These are phyloP conservation scores for Epichloe gansuensis DNA, from an alignment of 2,329 filamentous ascomycete genomes.

Conservation along the genomic window DNA sequence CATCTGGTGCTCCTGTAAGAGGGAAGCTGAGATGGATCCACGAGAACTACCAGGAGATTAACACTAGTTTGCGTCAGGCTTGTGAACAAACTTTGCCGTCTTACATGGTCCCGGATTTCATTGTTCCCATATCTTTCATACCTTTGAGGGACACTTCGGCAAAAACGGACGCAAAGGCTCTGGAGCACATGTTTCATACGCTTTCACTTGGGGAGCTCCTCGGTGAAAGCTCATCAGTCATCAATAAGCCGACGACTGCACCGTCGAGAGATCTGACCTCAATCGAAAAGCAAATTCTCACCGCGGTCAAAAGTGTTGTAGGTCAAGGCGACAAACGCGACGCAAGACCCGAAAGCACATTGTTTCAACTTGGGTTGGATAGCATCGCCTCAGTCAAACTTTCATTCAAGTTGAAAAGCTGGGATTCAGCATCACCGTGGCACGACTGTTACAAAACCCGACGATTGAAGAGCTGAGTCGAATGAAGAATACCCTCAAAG, in stretches of 20 bases:
- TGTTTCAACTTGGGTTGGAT: slow-evolving; percentile 26
- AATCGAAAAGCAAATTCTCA: not conserved
- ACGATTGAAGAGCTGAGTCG: slow-evolving; percentile 21
- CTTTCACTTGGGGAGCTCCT: slow-evolving; percentile 4
- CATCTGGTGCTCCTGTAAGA: not conserved
- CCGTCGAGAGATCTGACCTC: not conserved
- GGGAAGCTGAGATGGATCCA: not conserved
- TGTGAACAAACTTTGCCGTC: slow-evolving; percentile 2
- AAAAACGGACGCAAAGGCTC: slow-evolving; percentile 3
- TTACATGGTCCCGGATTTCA: slow-evolving; percentile 8
- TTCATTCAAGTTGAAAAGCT: slow-evolving; percentile 20
- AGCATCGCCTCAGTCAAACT: slow-evolving; percentile 24
- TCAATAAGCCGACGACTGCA: not conserved
- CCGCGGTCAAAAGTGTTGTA: not conserved
- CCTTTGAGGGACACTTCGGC: slow-evolving; percentile 4
- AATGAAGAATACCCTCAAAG: not conserved
- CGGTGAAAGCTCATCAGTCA: not conserved
- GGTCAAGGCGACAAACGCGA: not conserved
- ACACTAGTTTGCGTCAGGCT: not conserved
- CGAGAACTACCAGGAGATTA: not conserved
- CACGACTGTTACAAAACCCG: slow-evolving; percentile 22
- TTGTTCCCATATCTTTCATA: slow-evolving; percentile 3
- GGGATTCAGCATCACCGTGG: slow-evolving; percentile 21
- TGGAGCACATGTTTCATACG: slow-evolving; percentile 4
- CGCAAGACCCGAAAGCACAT: not conserved